Percentiles rank a stretch among this genome's conserved stretches.
Conservation (phyloP, 805 yeast genomes). For the Spathaspora hagerdaliae region DNA sequence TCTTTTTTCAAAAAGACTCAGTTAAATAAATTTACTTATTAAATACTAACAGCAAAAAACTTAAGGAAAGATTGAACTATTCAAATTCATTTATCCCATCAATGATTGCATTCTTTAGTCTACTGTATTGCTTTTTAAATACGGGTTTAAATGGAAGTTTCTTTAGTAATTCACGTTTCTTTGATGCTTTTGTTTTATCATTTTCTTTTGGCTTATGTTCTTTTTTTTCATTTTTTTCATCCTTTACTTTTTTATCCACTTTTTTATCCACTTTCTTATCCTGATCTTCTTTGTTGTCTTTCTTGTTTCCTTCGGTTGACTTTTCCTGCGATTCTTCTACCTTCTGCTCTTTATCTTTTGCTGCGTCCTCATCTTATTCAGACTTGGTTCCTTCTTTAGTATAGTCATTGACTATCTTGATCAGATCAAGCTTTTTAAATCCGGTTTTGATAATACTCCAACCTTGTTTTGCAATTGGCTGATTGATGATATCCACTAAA, state of each 20-base stretch:
- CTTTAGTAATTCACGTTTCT: not conserved
- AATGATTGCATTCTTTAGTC: not conserved
- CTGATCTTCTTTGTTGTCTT: not conserved
- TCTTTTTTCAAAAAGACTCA: too few relatives aligned
- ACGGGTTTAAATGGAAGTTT: not conserved
- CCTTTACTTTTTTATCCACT: not conserved
- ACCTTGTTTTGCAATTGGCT: conserved; percentile 31
- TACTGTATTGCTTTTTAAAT: not conserved
- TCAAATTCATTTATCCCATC: conserved; percentile 1
- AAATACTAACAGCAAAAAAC: too few relatives aligned
- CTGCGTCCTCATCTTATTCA: not conserved
- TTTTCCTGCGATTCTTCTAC: not conserved
- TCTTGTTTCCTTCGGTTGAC: not conserved
- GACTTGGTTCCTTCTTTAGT: conserved; percentile 25
- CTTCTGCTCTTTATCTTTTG: not conserved
- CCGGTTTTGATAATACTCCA: conserved; percentile 34
- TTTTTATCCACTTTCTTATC: not conserved
- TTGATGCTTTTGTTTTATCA: not conserved
- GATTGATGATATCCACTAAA: conserved; percentile 20
- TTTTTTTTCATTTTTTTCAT: not conserved
- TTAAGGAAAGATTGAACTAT: not conserved
- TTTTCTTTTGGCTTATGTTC: not conserved
- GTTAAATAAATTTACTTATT: too few relatives aligned
- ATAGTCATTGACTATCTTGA: conserved; percentile 31
- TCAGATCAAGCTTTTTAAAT: conserved; percentile 23